These are phyloP conservation scores for Phellinidium pouzarii DNA, from an alignment of 1,284 basidiomycete species.

Conservation along the genomic window DNA sequence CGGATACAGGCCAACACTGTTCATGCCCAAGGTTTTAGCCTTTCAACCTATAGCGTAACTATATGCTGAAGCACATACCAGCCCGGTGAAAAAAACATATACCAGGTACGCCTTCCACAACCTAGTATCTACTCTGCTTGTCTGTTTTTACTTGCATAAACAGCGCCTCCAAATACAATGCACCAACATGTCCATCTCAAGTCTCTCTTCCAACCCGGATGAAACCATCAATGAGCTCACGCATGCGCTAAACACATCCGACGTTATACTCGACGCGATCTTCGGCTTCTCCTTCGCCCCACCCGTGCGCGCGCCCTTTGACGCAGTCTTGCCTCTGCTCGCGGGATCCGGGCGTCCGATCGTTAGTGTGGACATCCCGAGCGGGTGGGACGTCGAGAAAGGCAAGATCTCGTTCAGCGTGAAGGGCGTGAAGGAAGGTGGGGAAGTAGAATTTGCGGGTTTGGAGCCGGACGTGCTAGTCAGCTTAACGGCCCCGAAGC, in stretches of 20 bases:
- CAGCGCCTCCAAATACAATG: slow-evolving; percentile 83
- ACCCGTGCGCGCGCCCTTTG: slow-evolving; percentile 85
- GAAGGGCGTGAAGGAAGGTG: slow-evolving; percentile 19
- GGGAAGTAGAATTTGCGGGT: slow-evolving; percentile 29
- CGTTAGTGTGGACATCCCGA: slow-evolving; percentile 92
- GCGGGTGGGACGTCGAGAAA: slow-evolving; percentile 89
- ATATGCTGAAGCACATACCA: slow-evolving; percentile 25
- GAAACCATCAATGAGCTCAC: slow-evolving; percentile 34
- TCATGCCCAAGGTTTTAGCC: slow-evolving; percentile 78
- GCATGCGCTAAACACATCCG: slow-evolving; percentile 52
- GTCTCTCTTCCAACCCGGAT: slow-evolving; percentile 47
- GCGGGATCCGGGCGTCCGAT: slow-evolving; percentile 65
- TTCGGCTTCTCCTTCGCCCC: slow-evolving; percentile 97
- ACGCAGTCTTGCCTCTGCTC: slow-evolving; percentile 65
- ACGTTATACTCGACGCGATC: slow-evolving; percentile 91
- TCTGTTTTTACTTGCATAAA: neutral
- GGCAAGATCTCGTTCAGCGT: slow-evolving; percentile 37
- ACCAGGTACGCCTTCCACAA: slow-evolving; percentile 44
- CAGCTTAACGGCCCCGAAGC: slow-evolving; percentile 91
- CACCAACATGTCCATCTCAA: slow-evolving; percentile 76
- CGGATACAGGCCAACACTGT: slow-evolving; percentile 78
- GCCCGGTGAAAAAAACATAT: slow-evolving; percentile 87
- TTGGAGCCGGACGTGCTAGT: slow-evolving; percentile 78
- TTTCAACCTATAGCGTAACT: neutral
- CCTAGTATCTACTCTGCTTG: neutral